A percentile compares a stretch with the other conserved stretches of the same genome.
Evolutionary conservation across 768 basidiomycete species (phyloP).

Genomic region (Mycena sanguinolenta): DNA sequence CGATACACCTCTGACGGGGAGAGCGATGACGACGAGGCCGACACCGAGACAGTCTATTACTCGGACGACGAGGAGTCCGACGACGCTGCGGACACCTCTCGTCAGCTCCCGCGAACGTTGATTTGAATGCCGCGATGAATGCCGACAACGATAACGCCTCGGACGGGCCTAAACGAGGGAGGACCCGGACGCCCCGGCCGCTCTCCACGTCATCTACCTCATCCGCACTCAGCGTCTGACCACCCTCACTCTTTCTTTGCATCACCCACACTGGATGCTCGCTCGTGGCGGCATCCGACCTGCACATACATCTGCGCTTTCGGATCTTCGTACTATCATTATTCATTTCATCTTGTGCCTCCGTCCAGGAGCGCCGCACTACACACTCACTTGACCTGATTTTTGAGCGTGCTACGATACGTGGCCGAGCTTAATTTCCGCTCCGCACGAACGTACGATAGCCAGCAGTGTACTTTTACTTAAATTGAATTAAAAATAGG

Average conservation of each 20-base stretch:
- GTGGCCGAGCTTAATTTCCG: conserved; percentile 35
- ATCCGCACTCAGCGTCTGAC: conserved; percentile 43
- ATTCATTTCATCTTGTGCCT: conserved; percentile 37
- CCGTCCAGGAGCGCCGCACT: conserved; percentile 21
- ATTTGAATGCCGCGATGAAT: conserved; percentile 42
- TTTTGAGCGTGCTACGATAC: conserved; percentile 32
- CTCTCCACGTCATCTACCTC: conserved; percentile 50
- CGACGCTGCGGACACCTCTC: conserved; percentile 40
- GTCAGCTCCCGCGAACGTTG: conserved; percentile 41
- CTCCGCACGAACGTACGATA: conserved; percentile 29
- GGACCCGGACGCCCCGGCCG: conserved; percentile 56
- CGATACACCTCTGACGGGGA: conserved; percentile 39
- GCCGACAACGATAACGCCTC: conserved; percentile 52
- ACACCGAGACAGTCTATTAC: conserved; percentile 39
- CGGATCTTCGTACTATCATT: conserved; percentile 41
- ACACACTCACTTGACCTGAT: conserved; percentile 36
- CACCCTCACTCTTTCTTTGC: conserved; percentile 28
- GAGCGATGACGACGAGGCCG: conserved; percentile 48
- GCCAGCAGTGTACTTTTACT: conserved; percentile 19
- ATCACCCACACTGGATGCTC: conserved; percentile 12
- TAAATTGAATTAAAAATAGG: conserved; percentile 29
- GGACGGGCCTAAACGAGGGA: conserved; percentile 54
- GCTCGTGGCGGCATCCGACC: conserved; percentile 4
- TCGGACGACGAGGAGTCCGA: conserved; percentile 48
- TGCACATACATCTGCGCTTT: conserved; percentile 31